Conservation (phyloP, 2,329 filamentous ascomycete genomes). For the Phialocephala subalpina region DNA sequence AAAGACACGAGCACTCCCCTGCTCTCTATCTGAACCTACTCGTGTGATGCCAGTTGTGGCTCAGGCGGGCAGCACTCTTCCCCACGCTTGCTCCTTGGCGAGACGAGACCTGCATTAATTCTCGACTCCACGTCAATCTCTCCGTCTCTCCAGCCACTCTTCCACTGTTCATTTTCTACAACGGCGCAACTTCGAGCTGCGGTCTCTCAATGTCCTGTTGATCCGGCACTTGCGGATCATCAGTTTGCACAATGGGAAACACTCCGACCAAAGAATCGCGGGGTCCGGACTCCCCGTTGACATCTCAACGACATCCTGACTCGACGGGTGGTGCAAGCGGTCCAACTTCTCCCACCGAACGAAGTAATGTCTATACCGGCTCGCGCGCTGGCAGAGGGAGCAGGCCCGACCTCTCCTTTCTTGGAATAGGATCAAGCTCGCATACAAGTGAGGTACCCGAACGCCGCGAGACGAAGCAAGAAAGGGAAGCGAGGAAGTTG, state of each 20-base stretch:
- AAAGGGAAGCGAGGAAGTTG: conserved; percentile 84
- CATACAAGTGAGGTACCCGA: conserved; percentile 39
- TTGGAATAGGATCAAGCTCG: conserved; percentile 40
- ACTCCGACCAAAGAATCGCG: conserved; percentile 41
- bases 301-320: conserved; percentile 29
- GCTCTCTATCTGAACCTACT: conserved; percentile 2
- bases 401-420: conserved; percentile 43
- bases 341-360: conserved; percentile 37
- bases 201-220: conserved; percentile 38
- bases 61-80: conserved; percentile 26
- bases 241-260: conserved; percentile 43
- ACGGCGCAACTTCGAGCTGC: conserved; percentile 11
- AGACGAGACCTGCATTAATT: conserved; percentile 35
- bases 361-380: conserved; percentile 33
- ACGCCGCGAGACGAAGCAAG: conserved; percentile 87
- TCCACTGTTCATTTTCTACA: conserved; percentile 16
- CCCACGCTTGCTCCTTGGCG: conserved; percentile 37
- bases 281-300: conserved; percentile 37
- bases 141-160: conserved; percentile 10
- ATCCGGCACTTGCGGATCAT: conserved; percentile 36
- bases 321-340: conserved; percentile 31
- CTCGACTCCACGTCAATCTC: conserved; percentile 33
- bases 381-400: conserved; percentile 40
- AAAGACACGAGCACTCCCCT: conserved; percentile 15
- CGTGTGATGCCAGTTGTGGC: conserved; percentile 20